A percentile compares a stretch with the other conserved stretches of the same genome.
These are phyloP conservation scores for Claviceps pazoutovae DNA, from an alignment of 2,329 filamentous ascomycete genomes.

Conservation along the genomic window DNA sequence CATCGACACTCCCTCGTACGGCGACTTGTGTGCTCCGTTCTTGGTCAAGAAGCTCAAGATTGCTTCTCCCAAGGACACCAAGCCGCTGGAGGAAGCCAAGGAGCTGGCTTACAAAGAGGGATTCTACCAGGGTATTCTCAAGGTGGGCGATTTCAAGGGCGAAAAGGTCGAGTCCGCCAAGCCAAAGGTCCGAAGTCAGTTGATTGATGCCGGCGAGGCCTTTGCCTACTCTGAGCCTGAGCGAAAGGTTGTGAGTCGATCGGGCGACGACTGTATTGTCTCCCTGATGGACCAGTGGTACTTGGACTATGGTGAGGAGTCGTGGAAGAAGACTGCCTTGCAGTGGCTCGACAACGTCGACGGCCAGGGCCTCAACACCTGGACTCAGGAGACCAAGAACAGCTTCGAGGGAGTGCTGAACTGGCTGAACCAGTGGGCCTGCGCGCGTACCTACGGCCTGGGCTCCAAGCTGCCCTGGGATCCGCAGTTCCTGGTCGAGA, in stretches of 20 bases:
- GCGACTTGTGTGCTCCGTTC: slow-evolving; percentile 67
- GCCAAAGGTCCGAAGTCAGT: slow-evolving; percentile 63
- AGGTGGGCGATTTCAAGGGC: slow-evolving; percentile 77
- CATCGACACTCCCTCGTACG: slow-evolving; percentile 77
- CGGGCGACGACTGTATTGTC: slow-evolving; percentile 84
- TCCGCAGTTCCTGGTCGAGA: slow-evolving; percentile 77
- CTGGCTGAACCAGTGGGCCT: slow-evolving; percentile 95
- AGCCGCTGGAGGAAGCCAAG: slow-evolving; percentile 81
- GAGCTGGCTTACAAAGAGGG: slow-evolving; percentile 94
- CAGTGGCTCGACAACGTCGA: slow-evolving; percentile 56
- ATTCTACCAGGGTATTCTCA: slow-evolving; percentile 88
- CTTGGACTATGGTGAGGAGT: slow-evolving; percentile 84
- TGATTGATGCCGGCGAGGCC: slow-evolving; percentile 64
- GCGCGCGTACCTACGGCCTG: slow-evolving; percentile 78
- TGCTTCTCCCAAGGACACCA: slow-evolving; percentile 85
- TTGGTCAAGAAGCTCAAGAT: slow-evolving; percentile 93
- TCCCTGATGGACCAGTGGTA: slow-evolving; percentile 96
- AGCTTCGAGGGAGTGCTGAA: slow-evolving; percentile 73
- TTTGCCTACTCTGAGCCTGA: slow-evolving; percentile 93
- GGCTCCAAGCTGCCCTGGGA: slow-evolving; percentile 96
- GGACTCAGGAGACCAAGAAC: slow-evolving; percentile 61
- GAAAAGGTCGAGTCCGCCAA: slow-evolving; percentile 78
- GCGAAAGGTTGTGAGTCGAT: slow-evolving; percentile 74
- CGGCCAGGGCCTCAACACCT: slow-evolving; percentile 62
- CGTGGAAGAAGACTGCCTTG: slow-evolving; percentile 67